A percentile compares a stretch with the other conserved stretches of the same genome.
Evolutionary conservation across 108 stramenopile species (phyloP).

Genomic region (Aureococcus anophagefferens): DNA sequence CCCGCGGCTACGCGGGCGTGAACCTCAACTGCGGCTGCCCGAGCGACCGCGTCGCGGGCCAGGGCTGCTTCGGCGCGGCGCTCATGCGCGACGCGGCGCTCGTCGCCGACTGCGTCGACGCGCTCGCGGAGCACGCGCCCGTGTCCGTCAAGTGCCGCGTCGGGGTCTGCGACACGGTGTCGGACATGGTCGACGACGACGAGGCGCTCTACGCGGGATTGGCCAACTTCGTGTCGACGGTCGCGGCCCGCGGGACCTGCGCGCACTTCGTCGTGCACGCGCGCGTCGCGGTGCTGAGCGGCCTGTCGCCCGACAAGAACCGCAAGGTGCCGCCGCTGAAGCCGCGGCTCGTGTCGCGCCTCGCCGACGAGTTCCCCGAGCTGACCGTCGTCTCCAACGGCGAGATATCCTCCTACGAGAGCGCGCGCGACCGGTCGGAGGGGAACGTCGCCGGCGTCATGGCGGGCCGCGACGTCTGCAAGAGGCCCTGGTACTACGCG

Average conservation of each 20-base stretch:
- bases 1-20: slow-evolving; percentile 73
- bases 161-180: slow-evolving; percentile 43
- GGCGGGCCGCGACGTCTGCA: slow-evolving; percentile 64
- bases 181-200: slow-evolving; percentile 31
- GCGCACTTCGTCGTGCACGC: slow-evolving; percentile 92
- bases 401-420: slow-evolving; percentile 59
- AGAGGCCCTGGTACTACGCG: slow-evolving; percentile 75
- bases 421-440: slow-evolving; percentile 50
- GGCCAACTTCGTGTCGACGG: slow-evolving; percentile 67
- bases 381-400: slow-evolving; percentile 74
- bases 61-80: slow-evolving; percentile 94
- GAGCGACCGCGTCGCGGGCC: slow-evolving; percentile 83
- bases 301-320: slow-evolving; percentile 87
- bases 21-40: slow-evolving; percentile 99
- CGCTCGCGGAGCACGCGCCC: slow-evolving; percentile 69
- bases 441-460: slow-evolving; percentile 58
- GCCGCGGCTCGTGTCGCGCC: slow-evolving; percentile 60
- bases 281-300: slow-evolving; percentile 84
- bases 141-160: slow-evolving; percentile 95
- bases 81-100: slow-evolving; percentile 86
- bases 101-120: slow-evolving; percentile 57
- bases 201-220: slow-evolving; percentile 70
- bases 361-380: slow-evolving; percentile 56
- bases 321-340: slow-evolving; percentile 85
- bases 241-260: slow-evolving; percentile 64